Evolutionary conservation across 2,329 filamentous ascomycete species (phyloP), one percentile per base, ranked within the genome.

Genomic region (Ceratocystiopsis brevicomis): DNA sequence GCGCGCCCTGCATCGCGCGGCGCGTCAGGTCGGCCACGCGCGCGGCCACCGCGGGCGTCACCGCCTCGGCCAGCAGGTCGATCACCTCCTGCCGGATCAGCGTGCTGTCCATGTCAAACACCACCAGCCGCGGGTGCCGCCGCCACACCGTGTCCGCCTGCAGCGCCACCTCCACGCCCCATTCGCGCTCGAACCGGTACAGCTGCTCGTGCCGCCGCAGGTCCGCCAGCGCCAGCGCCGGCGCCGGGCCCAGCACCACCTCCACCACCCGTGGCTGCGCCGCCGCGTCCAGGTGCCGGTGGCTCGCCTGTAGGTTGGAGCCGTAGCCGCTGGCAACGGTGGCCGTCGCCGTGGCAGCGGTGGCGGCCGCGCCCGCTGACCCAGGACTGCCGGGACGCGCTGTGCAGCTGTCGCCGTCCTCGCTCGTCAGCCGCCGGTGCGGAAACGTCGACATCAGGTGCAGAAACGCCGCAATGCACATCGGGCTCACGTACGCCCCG

Each of bases 21-120:
- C 80, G 79, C 0, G 90, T 98, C 52, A 98, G 96, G 53, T 79
- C 76, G 11, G 85, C 81, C 36, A 98, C 88, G 53, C 82, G 67
- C 43, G 76, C 76, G 52, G 84, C 76, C n/a, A 92, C 71, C 42
- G 85, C 83, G 2, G 72, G 61, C 40, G 62, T 67, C 53, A 94
- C 75, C 35, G 81, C 81, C 43, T 81, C 77, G 4, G 90, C 90
- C 45, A 98, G 78, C 54, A 96, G 78, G 59, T 98, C 90, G 56
- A 98, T 96, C 47, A 95, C 87, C 64, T 98, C 90, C 59, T 98
- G 87, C 43, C 88, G 81, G 57, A 98, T 96, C 47, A 98, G 71
- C 0, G 90, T 98, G 59, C 81, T 90, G 64, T 98, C 90, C 90
- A 98, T 98, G 60, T 98, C 90, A 56, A 98, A 98, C 32, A 95